Evolutionary conservation across 2,329 filamentous ascomycete genomes (phyloP).

Genomic region (Microdochium paspali): DNA sequence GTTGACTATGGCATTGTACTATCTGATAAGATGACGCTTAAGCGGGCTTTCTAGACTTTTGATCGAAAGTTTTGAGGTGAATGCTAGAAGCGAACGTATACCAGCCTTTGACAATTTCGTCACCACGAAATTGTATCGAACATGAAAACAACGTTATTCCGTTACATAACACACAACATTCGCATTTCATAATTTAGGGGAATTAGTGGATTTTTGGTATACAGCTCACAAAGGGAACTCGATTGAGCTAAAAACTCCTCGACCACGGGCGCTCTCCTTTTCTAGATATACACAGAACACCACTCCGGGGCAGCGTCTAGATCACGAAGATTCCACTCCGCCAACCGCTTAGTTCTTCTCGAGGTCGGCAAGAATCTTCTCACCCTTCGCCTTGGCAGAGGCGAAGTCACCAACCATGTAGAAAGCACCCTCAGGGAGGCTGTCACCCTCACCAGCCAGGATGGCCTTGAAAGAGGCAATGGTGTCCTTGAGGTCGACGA

Average conservation of each 20-base stretch:
- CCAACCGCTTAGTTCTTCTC: slow-evolving; percentile 46
- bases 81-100: too few relatives aligned
- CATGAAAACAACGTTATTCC: too few relatives aligned
- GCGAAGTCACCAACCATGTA: slow-evolving; percentile 99
- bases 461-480: slow-evolving; percentile 97
- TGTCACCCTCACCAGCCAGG: slow-evolving; percentile 88
- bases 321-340: slow-evolving; percentile 13
- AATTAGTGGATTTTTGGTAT: slow-evolving; percentile 48
- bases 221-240: slow-evolving; percentile 53
- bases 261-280: slow-evolving; percentile 32
- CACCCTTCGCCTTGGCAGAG: slow-evolving; percentile 89
- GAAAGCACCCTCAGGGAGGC: slow-evolving; percentile 86
- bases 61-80: too few relatives aligned
- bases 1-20: too few relatives aligned
- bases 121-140: too few relatives aligned
- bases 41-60: too few relatives aligned
- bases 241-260: slow-evolving; percentile 42
- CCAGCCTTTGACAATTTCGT: too few relatives aligned
- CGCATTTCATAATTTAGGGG: slow-evolving; percentile 19
- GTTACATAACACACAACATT: too few relatives aligned
- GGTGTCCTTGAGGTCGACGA: slow-evolving; percentile 98
- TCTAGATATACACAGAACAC: slow-evolving; percentile 49
- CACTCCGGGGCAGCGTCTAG: slow-evolving; percentile 15
- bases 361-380: slow-evolving; percentile 98
- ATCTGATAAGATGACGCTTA: too few relatives aligned